Percentiles rank a stretch among this genome's conserved stretches.
Conservation (phyloP, 1,284 basidiomycete genomes). For the Microbotryum lychnidis-dioicae region DNA sequence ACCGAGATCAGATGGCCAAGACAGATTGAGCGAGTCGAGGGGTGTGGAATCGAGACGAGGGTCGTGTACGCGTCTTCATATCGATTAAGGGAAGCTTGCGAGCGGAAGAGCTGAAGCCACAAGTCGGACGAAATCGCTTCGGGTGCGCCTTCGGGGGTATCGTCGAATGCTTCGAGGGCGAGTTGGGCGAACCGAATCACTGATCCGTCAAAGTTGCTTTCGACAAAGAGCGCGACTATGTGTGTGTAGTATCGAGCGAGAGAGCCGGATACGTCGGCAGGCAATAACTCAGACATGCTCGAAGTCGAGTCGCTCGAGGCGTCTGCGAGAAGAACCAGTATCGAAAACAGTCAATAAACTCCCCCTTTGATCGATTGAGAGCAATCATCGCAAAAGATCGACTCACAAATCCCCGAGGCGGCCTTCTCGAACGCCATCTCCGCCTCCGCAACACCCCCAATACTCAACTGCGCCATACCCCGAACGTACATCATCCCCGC, state of each 20-base stretch:
- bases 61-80: constrained; percentile 80
- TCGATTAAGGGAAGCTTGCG: constrained; percentile 58
- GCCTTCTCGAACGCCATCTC: constrained; percentile 61
- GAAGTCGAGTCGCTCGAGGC: constrained; percentile 2
- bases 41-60: constrained; percentile 46
- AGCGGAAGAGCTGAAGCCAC: constrained; percentile 71
- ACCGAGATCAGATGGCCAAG: constrained; percentile 71
- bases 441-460: constrained; percentile 67
- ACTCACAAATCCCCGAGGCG: constrained; percentile 67
- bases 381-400: not conserved
- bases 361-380: not conserved
- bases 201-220: constrained; percentile 50
- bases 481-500: constrained; percentile 66
- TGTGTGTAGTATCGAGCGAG: constrained; percentile 58
- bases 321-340: not conserved
- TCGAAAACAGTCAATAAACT: not conserved
- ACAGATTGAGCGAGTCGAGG: constrained; percentile 50
- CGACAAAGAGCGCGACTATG: constrained; percentile 62
- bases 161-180: constrained; percentile 21
- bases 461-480: constrained; percentile 58
- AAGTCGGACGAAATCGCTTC: constrained; percentile 43
- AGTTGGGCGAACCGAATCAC: constrained; percentile 62
- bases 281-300: constrained; percentile 10
- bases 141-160: constrained; percentile 10
- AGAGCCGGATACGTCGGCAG: not conserved